Base-by-base conservation (phyloP, 148 eudicot genomes). In the Chenopodium album region DNA sequence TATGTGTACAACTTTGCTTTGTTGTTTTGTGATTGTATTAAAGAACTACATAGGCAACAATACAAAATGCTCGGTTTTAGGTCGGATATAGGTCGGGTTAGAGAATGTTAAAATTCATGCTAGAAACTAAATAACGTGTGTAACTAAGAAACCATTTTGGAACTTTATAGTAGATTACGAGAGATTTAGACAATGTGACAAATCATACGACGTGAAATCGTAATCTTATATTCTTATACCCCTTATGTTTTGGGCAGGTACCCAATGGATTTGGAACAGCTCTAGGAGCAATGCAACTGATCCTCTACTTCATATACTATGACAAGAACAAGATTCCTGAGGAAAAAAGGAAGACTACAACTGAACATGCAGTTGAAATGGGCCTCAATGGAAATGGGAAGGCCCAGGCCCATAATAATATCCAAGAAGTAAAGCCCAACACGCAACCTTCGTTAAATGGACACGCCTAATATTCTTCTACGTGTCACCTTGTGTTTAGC, bases 251-350 rank as follows among this genome's bases (percentile, higher is more conserved):
- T 34, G 17, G 81, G 78, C 88, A 93, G 97, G 87, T 93, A 71
- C 91, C 92, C 1, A 92, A 92, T 76, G 97, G 94, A 37, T 86
- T 93, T 78, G 97, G 97, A 73, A 64, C 89, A 41, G 90, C 86
- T 23, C 78, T 93, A 29, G 97, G 97, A 34, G 88, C 91, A 70
- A 66, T 89, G 83, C 97, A 93, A 85, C 78, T 93, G 84, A 87
- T 92, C 7, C 71, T 93, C 17, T 92, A 93, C 77, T 84, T 87
- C 64, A 89, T 91, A 11, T 93, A 93, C 87, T 85, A 89, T 32
- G 83, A 89, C 73, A 87, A 85, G 71, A 82, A 86, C 26, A 87
- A 85, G 66, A 82, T 85, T n/a, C 79, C 87, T 31, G 88, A 77
- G 5, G 82, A 85, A 9, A 34, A 77, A 28, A 81, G 88, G 85